Percentiles rank a stretch among this genome's conserved stretches.
Evolutionary conservation across 179 eudicot genomes (phyloP).

Genomic region (Heliamphora pulchella): DNA sequence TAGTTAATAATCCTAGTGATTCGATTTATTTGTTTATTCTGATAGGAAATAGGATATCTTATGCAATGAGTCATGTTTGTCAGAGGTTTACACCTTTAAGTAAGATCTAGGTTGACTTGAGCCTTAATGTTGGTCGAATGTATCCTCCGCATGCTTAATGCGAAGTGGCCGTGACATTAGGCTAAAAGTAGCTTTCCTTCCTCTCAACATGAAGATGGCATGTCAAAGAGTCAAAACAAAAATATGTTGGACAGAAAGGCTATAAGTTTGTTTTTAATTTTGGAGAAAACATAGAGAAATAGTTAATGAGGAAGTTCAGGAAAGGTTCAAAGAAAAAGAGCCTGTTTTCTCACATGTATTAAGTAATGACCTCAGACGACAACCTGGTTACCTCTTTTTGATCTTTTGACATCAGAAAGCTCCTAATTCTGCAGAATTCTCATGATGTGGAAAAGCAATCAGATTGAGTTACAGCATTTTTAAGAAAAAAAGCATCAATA

Average conservation of each 20-base stretch:
- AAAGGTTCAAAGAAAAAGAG: neutral
- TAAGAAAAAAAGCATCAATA: neutral
- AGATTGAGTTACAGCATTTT: neutral
- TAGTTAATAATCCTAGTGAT: too few species aligned
- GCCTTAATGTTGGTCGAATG: neutral
- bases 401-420: neutral
- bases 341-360: neutral
- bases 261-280: too few species aligned
- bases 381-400: neutral
- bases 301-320: neutral
- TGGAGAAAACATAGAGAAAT: neutral
- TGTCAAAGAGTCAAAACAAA: too few species aligned
- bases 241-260: too few species aligned
- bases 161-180: too few species aligned
- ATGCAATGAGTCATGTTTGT: neutral
- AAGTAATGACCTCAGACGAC: neutral
- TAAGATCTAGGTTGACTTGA: neutral
- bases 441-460: neutral
- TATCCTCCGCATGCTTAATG: neutral
- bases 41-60: neutral
- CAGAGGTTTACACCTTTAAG: neutral
- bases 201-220: too few species aligned
- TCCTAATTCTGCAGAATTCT: neutral
- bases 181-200: too few species aligned
- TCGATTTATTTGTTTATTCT: too few species aligned